Evolutionary conservation across 495 filamentous ascomycete species (phyloP), one percentile per base, ranked within the genome.

Genomic region (Xylaria castorea): DNA sequence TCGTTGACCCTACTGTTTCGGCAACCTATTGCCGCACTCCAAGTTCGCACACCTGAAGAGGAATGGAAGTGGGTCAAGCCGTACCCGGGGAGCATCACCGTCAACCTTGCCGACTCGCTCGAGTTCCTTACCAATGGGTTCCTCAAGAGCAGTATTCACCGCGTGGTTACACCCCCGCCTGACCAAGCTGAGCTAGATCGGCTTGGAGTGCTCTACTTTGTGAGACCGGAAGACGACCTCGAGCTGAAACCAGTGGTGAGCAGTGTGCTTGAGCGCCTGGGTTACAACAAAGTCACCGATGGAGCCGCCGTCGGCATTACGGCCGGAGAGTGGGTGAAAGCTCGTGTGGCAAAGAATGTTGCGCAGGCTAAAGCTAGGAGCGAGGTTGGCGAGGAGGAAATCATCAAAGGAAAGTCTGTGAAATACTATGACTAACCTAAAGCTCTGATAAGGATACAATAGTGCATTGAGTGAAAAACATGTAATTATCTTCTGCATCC

Each of bases 1-100:
- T 85, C 79, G 38, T 67, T 90, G n/a, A 90, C 87, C 0, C 71
- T 90, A 12, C 78, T 89, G 0, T 90, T 88, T 79, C 80, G 84
- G 0, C 86, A 88, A 69, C 85, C 85, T 4, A 82, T 89, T 1
- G 85, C 85, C 0, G 87, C 84, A 5, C 79, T 88, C 8, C 86
- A 89, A 50, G 80, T 87, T n/a, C 79, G 79, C 20, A 86, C 84
- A 2, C 81, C 81, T 0, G 85, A 85, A 68, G 84, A 81, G 0
- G 75, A 82, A 51, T 88, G 86, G 86, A 86, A 85, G 68, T 86
- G 81, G 70, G 84, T 87, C 8, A 83, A 82, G 77, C 83, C 87
- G 5, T 82, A 86, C 55, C 80, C 85, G n/a, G 84, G 83, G 1
- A 86, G 82, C 2, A 88, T 89, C 67, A 87, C 85, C 1, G 84